Evolutionary conservation across 2,329 filamentous ascomycete species (phyloP), one percentile per base, ranked within the genome.

Genomic region (Purpureocillium lavendulum): DNA sequence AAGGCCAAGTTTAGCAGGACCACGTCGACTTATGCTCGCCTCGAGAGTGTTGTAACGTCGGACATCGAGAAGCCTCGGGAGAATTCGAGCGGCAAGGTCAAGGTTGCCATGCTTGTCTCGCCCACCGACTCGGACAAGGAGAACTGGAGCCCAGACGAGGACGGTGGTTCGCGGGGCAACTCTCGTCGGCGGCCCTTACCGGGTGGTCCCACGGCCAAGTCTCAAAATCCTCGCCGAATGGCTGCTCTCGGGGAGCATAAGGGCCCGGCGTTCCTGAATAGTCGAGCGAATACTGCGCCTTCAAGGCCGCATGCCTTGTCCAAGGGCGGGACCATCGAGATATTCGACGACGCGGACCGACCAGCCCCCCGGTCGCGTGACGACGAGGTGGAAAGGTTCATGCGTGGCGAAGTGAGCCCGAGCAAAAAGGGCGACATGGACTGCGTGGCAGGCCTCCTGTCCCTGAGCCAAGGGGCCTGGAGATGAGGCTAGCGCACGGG

Each of bases 381-480:
- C 16, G 76, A 81, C 4, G 84, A 92, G 37, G 71, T 90, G 33
- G 77, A 83, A 45, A 71, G 69, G 4, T 89, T 90, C 59, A 89
- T 92, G 82, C 67, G 71, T 28, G 71, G 71, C 36, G 73, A 75
- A 26, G 70, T 78, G 45, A 78, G 76, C 55, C 80, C 78, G 8
- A 81, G 81, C 55, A 87, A 87, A 61, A 81, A 79, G 57, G 77
- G 80, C 41, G 90, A 96, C 56, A 71, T 94, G 59, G 87, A 94
- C 56, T 94, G 87, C 55, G 82, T 95, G 35, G 87, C 90, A 40
- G 87, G 87, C n/a, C 64, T 97, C 47, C 61, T 96, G 46, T 90
- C 86, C 37, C 70, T 97, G 34, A 94, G 87, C 53, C 86, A 94
- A 63, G 90, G 89, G n/a, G 87, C 87, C 55, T 96, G 89, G 88